A percentile compares a stretch with the other conserved stretches of the same genome.
These are phyloP conservation scores for Malus hybrid DNA, from an alignment of 331 rosid species.

Conservation along the genomic window DNA sequence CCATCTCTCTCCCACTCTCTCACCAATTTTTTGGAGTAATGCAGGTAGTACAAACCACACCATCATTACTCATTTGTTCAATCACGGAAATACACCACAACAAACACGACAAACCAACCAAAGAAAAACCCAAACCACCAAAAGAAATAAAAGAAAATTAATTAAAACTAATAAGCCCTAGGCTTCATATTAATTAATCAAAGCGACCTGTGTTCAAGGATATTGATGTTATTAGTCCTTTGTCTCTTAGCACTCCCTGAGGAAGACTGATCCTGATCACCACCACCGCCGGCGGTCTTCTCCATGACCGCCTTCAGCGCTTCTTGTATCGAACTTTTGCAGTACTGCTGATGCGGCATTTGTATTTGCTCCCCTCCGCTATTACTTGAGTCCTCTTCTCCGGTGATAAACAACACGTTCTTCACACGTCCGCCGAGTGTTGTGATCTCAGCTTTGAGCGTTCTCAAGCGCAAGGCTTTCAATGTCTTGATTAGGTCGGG, in stretches of 20 bases:
- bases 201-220: conserved; percentile 49
- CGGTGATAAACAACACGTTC: conserved; percentile 66
- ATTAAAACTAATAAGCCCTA: background rate
- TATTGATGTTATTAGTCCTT: conserved; percentile 54
- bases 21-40: conserved; percentile 13
- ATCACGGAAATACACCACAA: conserved; percentile 25
- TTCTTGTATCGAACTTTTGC: conserved; percentile 67
- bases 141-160: background rate
- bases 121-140: background rate
- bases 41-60: conserved; percentile 34
- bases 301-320: conserved; percentile 81
- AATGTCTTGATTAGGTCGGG: conserved; percentile 77
- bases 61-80: conserved; percentile 31
- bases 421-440: conserved; percentile 76
- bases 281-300: conserved; percentile 40
- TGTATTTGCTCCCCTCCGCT: conserved; percentile 17
- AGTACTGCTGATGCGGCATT: conserved; percentile 26
- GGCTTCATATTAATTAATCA: background rate
- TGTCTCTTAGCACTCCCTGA: conserved; percentile 75
- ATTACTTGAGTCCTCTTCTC: conserved; percentile 44
- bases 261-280: conserved; percentile 46
- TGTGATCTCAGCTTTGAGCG: conserved; percentile 80
- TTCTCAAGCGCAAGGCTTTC: conserved; percentile 51
- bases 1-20: background rate
- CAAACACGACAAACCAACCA: conserved; percentile 8